These are phyloP conservation scores for Annulohypoxylon nitens DNA, from an alignment of 495 filamentous ascomycete genomes.

Conservation along the genomic window DNA sequence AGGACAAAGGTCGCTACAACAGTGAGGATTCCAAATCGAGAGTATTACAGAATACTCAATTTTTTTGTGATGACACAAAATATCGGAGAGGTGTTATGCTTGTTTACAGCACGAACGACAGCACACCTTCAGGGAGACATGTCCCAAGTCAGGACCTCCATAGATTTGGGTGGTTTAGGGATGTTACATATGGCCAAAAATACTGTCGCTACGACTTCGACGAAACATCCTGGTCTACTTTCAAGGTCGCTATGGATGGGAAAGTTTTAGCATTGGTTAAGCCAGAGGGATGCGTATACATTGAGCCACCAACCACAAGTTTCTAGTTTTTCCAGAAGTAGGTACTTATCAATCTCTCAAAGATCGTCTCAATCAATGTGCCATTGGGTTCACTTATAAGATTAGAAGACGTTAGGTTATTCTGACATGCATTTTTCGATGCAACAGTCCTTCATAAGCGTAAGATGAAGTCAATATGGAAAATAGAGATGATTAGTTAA, in stretches of 20 bases:
- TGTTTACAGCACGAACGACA: not conserved
- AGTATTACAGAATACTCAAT: not conserved
- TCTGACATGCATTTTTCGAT: not conserved
- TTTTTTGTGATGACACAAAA: not conserved
- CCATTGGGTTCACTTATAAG: not conserved
- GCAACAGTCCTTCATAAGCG: not conserved
- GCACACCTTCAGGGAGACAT: not conserved
- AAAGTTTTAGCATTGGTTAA: not conserved
- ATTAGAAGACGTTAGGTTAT: not conserved
- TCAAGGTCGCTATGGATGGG: not conserved
- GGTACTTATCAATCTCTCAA: not conserved
- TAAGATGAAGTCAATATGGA: not conserved
- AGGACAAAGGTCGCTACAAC: too few relatives aligned
- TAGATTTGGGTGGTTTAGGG: not conserved
- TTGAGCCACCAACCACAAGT: too few relatives aligned
- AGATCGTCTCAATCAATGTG: not conserved
- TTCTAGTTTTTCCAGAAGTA: not conserved
- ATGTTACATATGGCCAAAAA: not conserved
- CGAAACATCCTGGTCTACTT: too few relatives aligned
- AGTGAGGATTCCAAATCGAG: not conserved
- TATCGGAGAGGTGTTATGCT: not conserved
- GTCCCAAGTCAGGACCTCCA: not conserved
- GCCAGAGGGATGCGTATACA: not conserved
- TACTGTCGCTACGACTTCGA: not conserved
- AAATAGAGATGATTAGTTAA: slow-evolving; percentile 31